A percentile compares a stretch with the other conserved stretches of the same genome.
These are phyloP conservation scores for Russula foetens DNA, from an alignment of 768 basidiomycete species.

Conservation along the genomic window DNA sequence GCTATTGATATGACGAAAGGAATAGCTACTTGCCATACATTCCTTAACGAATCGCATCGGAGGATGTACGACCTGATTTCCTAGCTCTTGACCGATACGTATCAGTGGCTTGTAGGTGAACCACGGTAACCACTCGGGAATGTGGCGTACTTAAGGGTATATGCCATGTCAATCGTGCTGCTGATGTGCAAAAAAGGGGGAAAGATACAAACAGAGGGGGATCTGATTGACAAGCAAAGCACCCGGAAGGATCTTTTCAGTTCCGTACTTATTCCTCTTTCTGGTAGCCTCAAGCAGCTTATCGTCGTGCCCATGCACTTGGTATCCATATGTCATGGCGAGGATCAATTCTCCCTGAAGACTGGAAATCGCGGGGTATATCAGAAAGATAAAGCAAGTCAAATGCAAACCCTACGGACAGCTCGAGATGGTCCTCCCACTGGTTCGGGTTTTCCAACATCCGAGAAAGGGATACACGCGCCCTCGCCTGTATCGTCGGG, in stretches of 20 bases:
- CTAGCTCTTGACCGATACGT: not conserved
- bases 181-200: not conserved
- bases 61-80: not conserved
- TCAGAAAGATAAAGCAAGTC: not conserved
- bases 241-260: not conserved
- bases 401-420: not conserved
- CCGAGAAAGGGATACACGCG: not conserved
- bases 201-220: not conserved
- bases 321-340: not conserved
- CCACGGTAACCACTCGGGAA: not conserved
- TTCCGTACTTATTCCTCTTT: not conserved
- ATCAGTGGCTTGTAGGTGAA: not conserved
- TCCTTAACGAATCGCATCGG: not conserved
- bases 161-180: not conserved
- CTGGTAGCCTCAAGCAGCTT: not conserved
- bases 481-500: not conserved
- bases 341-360: not conserved
- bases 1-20: too few species aligned
- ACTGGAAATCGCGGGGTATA: not conserved
- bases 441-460: not conserved
- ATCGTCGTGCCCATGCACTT: not conserved
- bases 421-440: not conserved
- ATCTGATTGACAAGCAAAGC: conserved; percentile 1
- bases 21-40: not conserved
- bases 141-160: not conserved